Percentiles rank a stretch among this genome's conserved stretches.
These are phyloP conservation scores for Phalaenopsis hybrid DNA, from an alignment of 116 monocot species.

Conservation along the genomic window DNA sequence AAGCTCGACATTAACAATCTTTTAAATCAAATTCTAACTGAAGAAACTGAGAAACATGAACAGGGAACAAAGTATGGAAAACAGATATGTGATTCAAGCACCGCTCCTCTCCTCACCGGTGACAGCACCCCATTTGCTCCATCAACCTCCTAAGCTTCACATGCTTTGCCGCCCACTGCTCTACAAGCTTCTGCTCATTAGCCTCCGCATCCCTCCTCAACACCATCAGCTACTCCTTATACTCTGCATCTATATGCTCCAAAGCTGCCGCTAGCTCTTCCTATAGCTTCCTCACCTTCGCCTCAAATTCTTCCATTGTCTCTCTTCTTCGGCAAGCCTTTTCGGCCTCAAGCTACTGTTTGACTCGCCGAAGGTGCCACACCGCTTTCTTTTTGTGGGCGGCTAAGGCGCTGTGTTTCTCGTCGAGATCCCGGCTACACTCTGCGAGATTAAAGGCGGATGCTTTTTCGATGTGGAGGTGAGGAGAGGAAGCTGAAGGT, in stretches of 20 bases:
- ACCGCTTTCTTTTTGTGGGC: constrained; percentile 65
- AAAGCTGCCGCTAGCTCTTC: constrained; percentile 40
- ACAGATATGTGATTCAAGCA: too few species aligned
- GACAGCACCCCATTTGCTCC: constrained; percentile 36
- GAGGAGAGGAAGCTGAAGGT: background rate
- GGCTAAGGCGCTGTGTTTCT: constrained; percentile 61
- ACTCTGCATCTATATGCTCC: constrained; percentile 57
- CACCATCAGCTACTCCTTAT: constrained; percentile 40
- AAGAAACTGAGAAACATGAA: too few species aligned
- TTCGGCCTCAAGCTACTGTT: constrained; percentile 79
- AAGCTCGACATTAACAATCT: too few species aligned
- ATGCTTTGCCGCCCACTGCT: constrained; percentile 69
- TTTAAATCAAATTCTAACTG: too few species aligned
- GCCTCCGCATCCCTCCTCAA: constrained; percentile 53
- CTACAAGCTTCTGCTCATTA: constrained; percentile 66
- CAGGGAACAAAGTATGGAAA: too few species aligned
- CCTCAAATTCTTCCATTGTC: constrained; percentile 67
- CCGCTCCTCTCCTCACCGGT: background rate
- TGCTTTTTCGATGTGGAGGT: background rate
- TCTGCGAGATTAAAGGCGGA: constrained; percentile 20
- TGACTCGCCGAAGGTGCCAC: constrained; percentile 72
- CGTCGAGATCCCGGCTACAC: constrained; percentile 72
- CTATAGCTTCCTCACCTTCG: constrained; percentile 49
- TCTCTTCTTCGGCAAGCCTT: constrained; percentile 60
- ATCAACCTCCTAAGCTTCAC: constrained; percentile 30